Base-by-base conservation (phyloP, 1,284 basidiomycete species). In the Coriolopsis trogii region DNA sequence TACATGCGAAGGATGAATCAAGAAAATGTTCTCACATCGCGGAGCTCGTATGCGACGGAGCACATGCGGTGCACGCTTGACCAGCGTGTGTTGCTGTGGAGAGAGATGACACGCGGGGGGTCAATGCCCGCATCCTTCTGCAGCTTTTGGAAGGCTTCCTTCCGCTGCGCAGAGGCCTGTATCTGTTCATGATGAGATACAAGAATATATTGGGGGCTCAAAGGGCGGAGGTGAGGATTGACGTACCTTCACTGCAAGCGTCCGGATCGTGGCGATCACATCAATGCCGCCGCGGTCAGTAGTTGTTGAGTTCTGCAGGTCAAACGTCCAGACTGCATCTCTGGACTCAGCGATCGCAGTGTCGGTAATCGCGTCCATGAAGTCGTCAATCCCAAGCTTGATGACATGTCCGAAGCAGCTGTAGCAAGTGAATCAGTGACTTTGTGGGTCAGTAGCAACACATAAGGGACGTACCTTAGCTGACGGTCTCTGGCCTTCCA, bases 161-260 rank as follows among this genome's bases (percentile, higher is more conserved):
- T 41, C n/a, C 42, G 37, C 31, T 44, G 49, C 4, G 18, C 28
- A 1, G 42, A 51, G 4, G 43, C 49, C 26, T 51, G 49, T 28
- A 51, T 51, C 42, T 51, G 42, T 26, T 12, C 30, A 4, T 36
- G 39, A 10, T 3, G 6, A n/a, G 15, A 8, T 33, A 16, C 6
- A 33, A 15, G 15, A 8, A 33, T 6, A 10, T 8, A 33, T 13
- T n/a, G 13, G 7, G 28, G 13, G 28, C 8, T 8, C 28, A 30
- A 7, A 30, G 28, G 28, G 28, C 7, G 28, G 28, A 30, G 8
- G 28, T 30, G 28, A 30, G 13, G 28, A 30, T 7, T 13, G 28
- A 40, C 38, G 18, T 41, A 52, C 50, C 50, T 52, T 52, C 18
- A 52, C 34, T 2, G 45, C 44, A 1, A 52, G 34, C 1, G 50